These are phyloP conservation scores for Vitis hybrid DNA, from an alignment of 177 flowering plant genomes.

Conservation along the genomic window DNA sequence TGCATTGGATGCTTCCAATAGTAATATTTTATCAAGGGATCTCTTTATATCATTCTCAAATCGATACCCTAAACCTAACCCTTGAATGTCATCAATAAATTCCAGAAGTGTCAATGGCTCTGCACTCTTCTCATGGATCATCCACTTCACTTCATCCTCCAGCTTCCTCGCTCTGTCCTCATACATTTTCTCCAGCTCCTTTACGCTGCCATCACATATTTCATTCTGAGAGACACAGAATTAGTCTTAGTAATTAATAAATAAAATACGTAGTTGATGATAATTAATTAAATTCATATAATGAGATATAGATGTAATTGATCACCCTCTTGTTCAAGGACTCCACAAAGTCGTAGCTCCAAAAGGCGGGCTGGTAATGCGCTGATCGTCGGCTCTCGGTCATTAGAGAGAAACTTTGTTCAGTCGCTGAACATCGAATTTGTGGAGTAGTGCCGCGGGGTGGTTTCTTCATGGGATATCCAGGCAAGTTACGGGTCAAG, in stretches of 20 bases:
- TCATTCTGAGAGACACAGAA: too few relatives aligned
- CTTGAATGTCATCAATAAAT: constrained; percentile 26
- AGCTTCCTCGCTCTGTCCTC: constrained; percentile 7
- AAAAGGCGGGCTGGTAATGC: too few relatives aligned
- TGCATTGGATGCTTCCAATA: background rate
- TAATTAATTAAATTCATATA: background rate
- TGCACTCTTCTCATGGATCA: background rate
- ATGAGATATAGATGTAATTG: constrained; percentile 2
- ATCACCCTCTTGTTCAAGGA: constrained; percentile 14
- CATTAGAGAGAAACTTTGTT: too few relatives aligned
- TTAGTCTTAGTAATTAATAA: too few relatives aligned
- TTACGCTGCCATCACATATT: too few relatives aligned
- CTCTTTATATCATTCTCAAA: constrained; percentile 18
- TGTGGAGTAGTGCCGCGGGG: too few relatives aligned
- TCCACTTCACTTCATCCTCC: constrained; percentile 16
- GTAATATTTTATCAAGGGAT: constrained; percentile 8
- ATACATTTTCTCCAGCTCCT: background rate
- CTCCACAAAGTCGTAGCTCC: constrained; percentile 17
- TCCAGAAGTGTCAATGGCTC: constrained; percentile 5
- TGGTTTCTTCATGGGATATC: too few relatives aligned
- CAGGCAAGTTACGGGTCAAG: too few relatives aligned
- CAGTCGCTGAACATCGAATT: too few relatives aligned
- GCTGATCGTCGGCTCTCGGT: too few relatives aligned
- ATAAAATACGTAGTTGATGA: background rate
- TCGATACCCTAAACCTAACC: constrained; percentile 18